Percentiles rank a stretch among this genome's conserved stretches.
Evolutionary conservation across 2,329 filamentous ascomycete species (phyloP).

Genomic region (Rhexocercosporidium sp.): DNA sequence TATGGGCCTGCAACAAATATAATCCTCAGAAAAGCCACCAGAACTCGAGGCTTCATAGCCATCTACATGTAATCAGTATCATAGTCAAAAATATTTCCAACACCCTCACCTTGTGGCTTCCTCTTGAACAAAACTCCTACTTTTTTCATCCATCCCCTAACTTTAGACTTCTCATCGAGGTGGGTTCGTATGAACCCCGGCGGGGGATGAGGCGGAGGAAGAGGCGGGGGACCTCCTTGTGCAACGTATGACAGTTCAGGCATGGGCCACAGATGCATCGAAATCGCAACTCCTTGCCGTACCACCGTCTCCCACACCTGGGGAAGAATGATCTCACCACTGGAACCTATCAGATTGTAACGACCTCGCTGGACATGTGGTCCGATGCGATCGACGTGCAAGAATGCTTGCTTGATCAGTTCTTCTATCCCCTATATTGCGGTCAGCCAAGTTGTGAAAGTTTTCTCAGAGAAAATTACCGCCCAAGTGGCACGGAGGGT

Average conservation of each 20-base stretch:
- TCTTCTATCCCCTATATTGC: conserved; percentile 77
- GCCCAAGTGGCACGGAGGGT: conserved; percentile 83
- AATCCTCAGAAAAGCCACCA: too few species aligned
- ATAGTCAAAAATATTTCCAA: too few species aligned
- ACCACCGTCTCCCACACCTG: conserved; percentile 82
- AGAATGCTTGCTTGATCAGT: conserved; percentile 84
- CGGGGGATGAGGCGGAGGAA: conserved; percentile 12
- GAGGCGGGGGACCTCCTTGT: conserved; percentile 21
- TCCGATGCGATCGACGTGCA: conserved; percentile 77
- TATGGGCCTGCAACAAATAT: too few species aligned
- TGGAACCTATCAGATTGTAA: conserved; percentile 79
- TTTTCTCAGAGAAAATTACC: conserved; percentile 43
- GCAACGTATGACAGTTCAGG: conserved; percentile 46
- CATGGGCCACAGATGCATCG: conserved; percentile 71
- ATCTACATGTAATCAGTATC: too few species aligned
- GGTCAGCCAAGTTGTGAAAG: conserved; percentile 33
- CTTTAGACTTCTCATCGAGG: not conserved
- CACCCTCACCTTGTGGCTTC: not conserved
- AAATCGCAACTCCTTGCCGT: conserved; percentile 75
- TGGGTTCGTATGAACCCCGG: too few species aligned
- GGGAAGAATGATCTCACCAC: conserved; percentile 82
- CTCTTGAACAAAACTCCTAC: not conserved
- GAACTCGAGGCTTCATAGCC: too few species aligned
- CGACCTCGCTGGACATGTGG: conserved; percentile 78
- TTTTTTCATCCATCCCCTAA: not conserved